These are phyloP conservation scores for Trichoderma endophyticum DNA, from an alignment of 2,329 filamentous ascomycete species.

Conservation along the genomic window DNA sequence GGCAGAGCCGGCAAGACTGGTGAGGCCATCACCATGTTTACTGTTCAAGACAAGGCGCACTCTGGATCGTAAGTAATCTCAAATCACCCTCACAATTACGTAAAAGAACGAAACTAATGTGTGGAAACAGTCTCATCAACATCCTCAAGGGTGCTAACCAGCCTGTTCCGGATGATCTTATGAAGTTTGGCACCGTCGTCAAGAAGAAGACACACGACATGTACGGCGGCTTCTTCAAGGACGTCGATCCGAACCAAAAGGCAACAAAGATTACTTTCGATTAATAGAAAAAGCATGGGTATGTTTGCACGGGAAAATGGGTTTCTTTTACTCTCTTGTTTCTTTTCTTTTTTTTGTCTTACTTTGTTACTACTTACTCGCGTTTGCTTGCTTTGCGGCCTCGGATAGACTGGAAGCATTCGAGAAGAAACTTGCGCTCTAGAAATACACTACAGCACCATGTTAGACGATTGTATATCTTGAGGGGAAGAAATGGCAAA, in stretches of 20 bases:
- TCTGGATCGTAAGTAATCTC: conserved; percentile 71
- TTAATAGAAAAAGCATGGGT: conserved; percentile 29
- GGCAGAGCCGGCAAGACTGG: conserved; percentile 89
- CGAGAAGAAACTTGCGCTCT: conserved; percentile 53
- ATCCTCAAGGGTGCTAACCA: conserved; percentile 93
- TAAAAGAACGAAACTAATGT: conserved; percentile 16
- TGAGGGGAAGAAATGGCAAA: conserved; percentile 25
- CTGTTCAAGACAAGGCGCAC: conserved; percentile 87
- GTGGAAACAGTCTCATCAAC: conserved; percentile 70
- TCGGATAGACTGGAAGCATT: conserved; percentile 47
- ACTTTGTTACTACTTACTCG: conserved; percentile 28
- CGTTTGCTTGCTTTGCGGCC: conserved; percentile 31
- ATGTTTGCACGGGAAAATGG: background rate
- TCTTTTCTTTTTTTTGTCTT: background rate
- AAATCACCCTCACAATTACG: background rate
- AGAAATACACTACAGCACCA: conserved; percentile 44
- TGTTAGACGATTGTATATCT: conserved; percentile 23
- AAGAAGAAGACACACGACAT: conserved; percentile 98
- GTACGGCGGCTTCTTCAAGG: conserved; percentile 94
- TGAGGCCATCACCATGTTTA: conserved; percentile 89
- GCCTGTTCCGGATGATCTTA: conserved; percentile 79
- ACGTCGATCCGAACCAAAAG: conserved; percentile 77
- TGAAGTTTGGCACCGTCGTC: conserved; percentile 96
- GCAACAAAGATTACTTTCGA: conserved; percentile 93
- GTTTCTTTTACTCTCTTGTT: conserved; percentile 2